These are phyloP conservation scores for Chalciporus sphaerocephalus DNA, from an alignment of 768 basidiomycete species.

Conservation along the genomic window DNA sequence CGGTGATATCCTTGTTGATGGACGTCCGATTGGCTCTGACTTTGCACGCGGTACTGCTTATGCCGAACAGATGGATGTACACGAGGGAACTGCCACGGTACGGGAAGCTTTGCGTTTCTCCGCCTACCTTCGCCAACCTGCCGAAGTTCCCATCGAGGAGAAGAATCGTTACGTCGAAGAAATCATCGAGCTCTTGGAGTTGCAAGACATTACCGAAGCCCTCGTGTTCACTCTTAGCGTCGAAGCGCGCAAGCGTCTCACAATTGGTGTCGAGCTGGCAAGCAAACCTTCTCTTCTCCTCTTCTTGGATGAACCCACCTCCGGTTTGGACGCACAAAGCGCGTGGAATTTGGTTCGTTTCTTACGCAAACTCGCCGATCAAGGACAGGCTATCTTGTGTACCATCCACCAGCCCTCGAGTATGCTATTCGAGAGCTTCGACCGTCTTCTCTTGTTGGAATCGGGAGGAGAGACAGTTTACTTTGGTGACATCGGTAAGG, in stretches of 20 bases:
- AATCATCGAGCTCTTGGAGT: constrained; percentile 77
- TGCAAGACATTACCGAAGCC: constrained; percentile 81
- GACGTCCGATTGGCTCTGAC: constrained; percentile 53
- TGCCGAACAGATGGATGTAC: constrained; percentile 83
- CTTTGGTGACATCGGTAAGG: constrained; percentile 82
- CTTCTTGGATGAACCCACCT: constrained; percentile 45
- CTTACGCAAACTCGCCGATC: constrained; percentile 75
- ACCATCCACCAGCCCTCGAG: constrained; percentile 89
- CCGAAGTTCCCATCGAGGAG: constrained; percentile 59
- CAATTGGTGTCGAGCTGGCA: constrained; percentile 88
- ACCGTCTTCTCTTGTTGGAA: constrained; percentile 62
- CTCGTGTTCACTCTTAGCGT: constrained; percentile 66
- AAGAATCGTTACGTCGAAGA: constrained; percentile 80
- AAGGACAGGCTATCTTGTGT: constrained; percentile 86
- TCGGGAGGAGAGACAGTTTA: constrained; percentile 89
- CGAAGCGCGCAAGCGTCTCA: constrained; percentile 78
- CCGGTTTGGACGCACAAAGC: constrained; percentile 57
- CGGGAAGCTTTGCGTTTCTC: constrained; percentile 84
- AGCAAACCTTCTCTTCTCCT: constrained; percentile 47
- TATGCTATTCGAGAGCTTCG: constrained; percentile 84
- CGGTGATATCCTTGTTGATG: constrained; percentile 64
- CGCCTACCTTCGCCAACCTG: constrained; percentile 78
- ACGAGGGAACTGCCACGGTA: constrained; percentile 78
- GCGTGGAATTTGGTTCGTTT: constrained; percentile 83
- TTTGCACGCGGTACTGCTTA: constrained; percentile 74